Evolutionary conservation across 805 yeast species (phyloP), one percentile per base, ranked within the genome.

Genomic region (Teunomyces tritomae): DNA sequence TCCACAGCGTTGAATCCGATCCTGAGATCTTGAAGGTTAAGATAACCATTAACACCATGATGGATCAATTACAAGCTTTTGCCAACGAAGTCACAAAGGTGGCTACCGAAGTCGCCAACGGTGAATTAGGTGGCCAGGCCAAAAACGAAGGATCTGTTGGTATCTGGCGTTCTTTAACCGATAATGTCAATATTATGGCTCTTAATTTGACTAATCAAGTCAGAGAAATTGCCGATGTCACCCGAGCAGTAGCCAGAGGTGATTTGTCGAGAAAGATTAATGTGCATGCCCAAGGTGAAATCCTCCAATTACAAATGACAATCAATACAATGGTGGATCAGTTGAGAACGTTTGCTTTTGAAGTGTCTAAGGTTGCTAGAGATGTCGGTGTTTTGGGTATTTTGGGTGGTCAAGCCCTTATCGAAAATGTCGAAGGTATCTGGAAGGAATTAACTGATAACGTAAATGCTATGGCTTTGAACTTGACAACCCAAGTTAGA

Each of bases 231-330:
- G 94, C 95, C 20, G 95, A 87, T 57, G 96, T 88, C 30, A 89
- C 95, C 5, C 75, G 91, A 16, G 95, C 95, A 0, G 96, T 88
- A 8, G 96, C 96, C 5, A 77, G 82, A 50, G 96, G 96, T 58
- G 96, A 88, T 64, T 71, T 88, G 55, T 83, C 90, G 0, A 73
- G 90, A 44, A 87, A 88, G 60, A 88, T 89, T 61, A 87, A 87
- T 63, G 96, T 89, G 10, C 92, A 88, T 65, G 96, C 96, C 6
- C 96, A 89, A 64, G 96, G 96, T 42, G 96, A 88, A 68, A 89
- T 88, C 52, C 72, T 87, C 49, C 92, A 86, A 57, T 76, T 89
- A 52, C 96, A 88, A 63, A 86, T 85, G 71, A 89, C 95, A 7
- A 88, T 88, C 58, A 89, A 89, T 62, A 82, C 90, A 49, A 89